Percentiles rank a stretch among this genome's conserved stretches.
Conservation (phyloP, 805 yeast genomes). For the Cyberlindnera mrakii region DNA sequence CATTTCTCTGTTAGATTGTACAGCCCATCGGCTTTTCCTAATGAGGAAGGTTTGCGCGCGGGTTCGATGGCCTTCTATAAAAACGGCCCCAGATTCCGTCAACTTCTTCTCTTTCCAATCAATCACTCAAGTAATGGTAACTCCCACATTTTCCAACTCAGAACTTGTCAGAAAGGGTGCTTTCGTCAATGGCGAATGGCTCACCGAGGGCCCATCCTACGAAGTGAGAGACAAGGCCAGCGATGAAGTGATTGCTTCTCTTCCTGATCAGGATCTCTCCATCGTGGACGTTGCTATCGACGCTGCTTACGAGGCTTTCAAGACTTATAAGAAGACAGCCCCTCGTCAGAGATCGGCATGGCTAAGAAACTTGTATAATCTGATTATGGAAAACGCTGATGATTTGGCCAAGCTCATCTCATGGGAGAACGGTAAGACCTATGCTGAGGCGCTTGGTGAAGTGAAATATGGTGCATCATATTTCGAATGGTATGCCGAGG, state of each 20-base stretch:
- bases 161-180: slow-evolving; percentile 55
- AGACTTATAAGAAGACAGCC: slow-evolving; percentile 38
- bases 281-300: slow-evolving; percentile 53
- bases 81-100: too few relatives aligned
- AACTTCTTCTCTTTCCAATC: too few relatives aligned
- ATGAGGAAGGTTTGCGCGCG: slow-evolving; percentile 1
- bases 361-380: slow-evolving; percentile 43
- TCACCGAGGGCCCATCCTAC: slow-evolving; percentile 41
- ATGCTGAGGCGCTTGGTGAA: slow-evolving; percentile 50
- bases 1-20: too few relatives aligned
- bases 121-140: slow-evolving; percentile 3
- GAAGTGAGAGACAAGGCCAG: slow-evolving; percentile 75
- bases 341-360: slow-evolving; percentile 45
- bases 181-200: slow-evolving; percentile 73
- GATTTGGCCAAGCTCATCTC: slow-evolving; percentile 51
- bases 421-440: slow-evolving; percentile 57
- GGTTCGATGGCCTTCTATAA: too few relatives aligned
- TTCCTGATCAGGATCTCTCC: slow-evolving; percentile 57
- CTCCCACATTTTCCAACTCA: slow-evolving; percentile 35
- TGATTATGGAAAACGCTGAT: slow-evolving; percentile 49
- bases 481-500: slow-evolving; percentile 83
- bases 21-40: background rate
- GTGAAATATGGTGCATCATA: slow-evolving; percentile 60
- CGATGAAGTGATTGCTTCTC: slow-evolving; percentile 47
- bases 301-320: slow-evolving; percentile 40